These are phyloP conservation scores for Mimosa bimucronata DNA, from an alignment of 306 rosid species.

Conservation along the genomic window DNA sequence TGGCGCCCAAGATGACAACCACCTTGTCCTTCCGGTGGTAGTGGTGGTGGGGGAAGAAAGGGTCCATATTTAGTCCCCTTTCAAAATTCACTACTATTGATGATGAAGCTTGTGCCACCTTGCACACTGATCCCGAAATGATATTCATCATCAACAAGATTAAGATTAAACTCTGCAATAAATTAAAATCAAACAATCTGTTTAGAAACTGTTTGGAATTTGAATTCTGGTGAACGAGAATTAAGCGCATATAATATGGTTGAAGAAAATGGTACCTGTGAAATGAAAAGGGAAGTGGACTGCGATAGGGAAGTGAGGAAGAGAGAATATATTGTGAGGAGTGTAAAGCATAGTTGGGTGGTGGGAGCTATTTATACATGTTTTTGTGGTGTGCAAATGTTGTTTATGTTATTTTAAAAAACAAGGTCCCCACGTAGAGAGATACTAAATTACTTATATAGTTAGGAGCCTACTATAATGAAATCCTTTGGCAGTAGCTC, in stretches of 20 bases:
- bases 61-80: constrained; percentile 38
- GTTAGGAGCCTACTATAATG: background rate
- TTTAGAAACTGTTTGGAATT: background rate
- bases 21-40: constrained; percentile 63
- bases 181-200: constrained; percentile 35
- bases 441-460: background rate
- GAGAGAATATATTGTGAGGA: background rate
- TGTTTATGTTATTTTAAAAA: background rate
- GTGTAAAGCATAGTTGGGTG: background rate
- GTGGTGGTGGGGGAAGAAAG: constrained; percentile 50
- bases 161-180: constrained; percentile 40
- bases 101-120: constrained; percentile 40
- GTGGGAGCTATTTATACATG: background rate
- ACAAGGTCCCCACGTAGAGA: background rate
- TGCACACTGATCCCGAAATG: constrained; percentile 45
- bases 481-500: background rate
- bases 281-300: background rate
- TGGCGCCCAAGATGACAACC: constrained; percentile 72
- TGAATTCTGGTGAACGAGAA: background rate
- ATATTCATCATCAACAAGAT: constrained; percentile 28
- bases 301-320: background rate
- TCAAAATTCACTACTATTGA: constrained; percentile 43
- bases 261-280: background rate
- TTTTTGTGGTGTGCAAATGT: background rate
- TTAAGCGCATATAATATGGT: background rate